Conservation (phyloP, 2,329 filamentous ascomycete genomes). For the Talaromyces sp. region DNA sequence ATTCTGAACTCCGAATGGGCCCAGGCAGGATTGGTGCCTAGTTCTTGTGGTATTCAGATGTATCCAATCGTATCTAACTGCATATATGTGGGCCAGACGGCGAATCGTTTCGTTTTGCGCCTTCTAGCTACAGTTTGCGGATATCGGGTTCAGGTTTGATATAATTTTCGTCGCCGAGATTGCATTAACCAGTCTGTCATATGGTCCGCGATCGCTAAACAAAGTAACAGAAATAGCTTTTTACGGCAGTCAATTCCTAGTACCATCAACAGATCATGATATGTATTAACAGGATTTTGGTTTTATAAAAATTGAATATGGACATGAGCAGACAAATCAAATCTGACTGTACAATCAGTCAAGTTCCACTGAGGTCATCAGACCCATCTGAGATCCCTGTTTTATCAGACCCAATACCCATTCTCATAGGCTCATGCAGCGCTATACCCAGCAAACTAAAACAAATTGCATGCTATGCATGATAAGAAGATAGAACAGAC, state of each 20-base stretch:
- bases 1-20: not conserved
- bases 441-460: slow-evolving; percentile 1
- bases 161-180: too few relatives aligned
- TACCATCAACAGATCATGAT: too few relatives aligned
- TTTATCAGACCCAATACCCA: not conserved
- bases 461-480: slow-evolving; percentile 3
- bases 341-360: not conserved
- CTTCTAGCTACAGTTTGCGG: not conserved
- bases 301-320: not conserved
- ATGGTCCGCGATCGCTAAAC: too few relatives aligned
- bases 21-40: not conserved
- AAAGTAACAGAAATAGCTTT: too few relatives aligned
- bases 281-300: not conserved
- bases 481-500: not conserved
- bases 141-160: too few relatives aligned
- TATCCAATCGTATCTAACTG: not conserved
- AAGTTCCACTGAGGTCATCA: not conserved
- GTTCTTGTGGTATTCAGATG: not conserved
- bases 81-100: not conserved
- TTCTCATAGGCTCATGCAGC: slow-evolving; percentile 9
- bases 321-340: not conserved
- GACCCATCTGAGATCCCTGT: not conserved
- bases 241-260: not conserved
- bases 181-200: too few relatives aligned
- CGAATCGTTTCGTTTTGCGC: not conserved